phyloP scores from a whole-genome alignment of 1,139 yeast species.

The Diutina scorzettiae region DNA sequence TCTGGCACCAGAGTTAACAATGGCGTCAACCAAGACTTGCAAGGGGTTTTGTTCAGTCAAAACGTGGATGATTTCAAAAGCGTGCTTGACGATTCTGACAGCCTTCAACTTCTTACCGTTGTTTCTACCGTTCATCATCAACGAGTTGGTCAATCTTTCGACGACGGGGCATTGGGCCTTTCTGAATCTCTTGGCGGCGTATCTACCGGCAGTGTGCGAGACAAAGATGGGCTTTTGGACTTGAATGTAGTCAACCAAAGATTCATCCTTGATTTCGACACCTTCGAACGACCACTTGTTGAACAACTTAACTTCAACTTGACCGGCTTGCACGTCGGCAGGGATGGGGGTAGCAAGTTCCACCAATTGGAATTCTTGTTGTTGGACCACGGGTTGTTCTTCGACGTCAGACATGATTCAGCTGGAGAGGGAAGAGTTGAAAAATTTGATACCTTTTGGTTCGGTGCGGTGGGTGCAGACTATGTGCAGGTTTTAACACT shows the following conservation, averaged over 20 bases:
- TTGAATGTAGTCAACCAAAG: conserved; percentile 97
- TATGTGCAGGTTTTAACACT: neutral
- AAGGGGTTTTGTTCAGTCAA: conserved; percentile 99
- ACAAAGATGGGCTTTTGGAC: conserved; percentile 96
- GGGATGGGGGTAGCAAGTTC: conserved; percentile 93
- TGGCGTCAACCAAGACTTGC: conserved; percentile 98
- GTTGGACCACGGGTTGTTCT: conserved; percentile 46
- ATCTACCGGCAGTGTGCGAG: conserved; percentile 99
- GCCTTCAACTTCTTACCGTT: conserved; percentile 99
- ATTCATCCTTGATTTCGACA: conserved; percentile 94
- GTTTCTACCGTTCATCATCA: conserved; percentile 99
- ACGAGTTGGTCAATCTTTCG: conserved; percentile 99
- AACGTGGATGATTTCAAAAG: conserved; percentile 94
- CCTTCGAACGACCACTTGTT: conserved; percentile 99
- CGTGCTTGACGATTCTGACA: conserved; percentile 98
- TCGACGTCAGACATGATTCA: conserved; percentile 38
- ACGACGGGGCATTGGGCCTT: conserved; percentile 99
- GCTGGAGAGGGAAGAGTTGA: neutral
- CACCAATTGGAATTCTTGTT: conserved; percentile 67
- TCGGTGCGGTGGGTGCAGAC: neutral
- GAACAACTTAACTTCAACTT: conserved; percentile 93
- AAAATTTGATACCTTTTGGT: conserved; percentile 4
- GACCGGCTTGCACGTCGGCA: conserved; percentile 93
- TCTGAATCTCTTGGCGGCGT: conserved; percentile 99
- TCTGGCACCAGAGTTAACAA: conserved; percentile 99